A percentile compares a stretch with the other conserved stretches of the same genome.
Conservation (phyloP, 371 early-diverging fungal species). For the Neoconidiobolus thromboides region DNA sequence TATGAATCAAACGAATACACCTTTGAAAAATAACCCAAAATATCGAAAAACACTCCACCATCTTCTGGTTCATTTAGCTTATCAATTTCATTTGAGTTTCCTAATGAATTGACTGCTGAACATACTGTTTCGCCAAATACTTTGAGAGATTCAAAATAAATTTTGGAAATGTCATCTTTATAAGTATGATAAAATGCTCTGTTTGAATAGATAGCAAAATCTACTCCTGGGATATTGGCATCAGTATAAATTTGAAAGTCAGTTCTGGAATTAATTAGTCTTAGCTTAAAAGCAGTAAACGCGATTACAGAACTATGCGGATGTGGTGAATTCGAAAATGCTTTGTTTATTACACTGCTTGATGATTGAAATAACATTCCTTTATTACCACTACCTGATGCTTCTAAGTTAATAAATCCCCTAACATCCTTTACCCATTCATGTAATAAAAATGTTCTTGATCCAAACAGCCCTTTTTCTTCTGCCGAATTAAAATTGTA, state of each 20-base stretch:
- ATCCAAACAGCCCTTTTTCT: conserved; percentile 61
- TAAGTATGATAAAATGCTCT: conserved; percentile 51
- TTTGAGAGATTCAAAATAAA: too few species aligned
- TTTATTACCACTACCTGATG: conserved; percentile 56
- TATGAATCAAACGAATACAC: too few species aligned
- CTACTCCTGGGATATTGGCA: conserved; percentile 43
- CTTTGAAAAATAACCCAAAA: too few species aligned
- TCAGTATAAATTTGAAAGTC: conserved; percentile 38
- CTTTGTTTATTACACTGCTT: conserved; percentile 22
- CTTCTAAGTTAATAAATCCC: conserved; percentile 67
- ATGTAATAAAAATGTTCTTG: conserved; percentile 44
- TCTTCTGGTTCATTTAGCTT: too few species aligned
- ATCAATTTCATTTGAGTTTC: too few species aligned
- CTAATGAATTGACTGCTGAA: too few species aligned
- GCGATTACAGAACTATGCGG: conserved; percentile 35
- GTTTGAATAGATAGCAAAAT: conserved; percentile 47
- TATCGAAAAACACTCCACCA: too few species aligned
- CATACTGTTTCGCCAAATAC: too few species aligned
- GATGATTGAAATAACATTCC: conserved; percentile 44
- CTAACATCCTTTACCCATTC: conserved; percentile 52
- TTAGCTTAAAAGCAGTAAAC: conserved; percentile 38
- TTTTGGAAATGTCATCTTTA: conserved; percentile 19
- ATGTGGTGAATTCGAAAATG: conserved; percentile 19
- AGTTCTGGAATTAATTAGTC: conserved; percentile 46
- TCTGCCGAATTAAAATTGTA: conserved; percentile 77